Evolutionary conservation across 2,329 filamentous ascomycete genomes (phyloP), one percentile per base, ranked within the genome.

Genomic region (Lecanicillium sp.): DNA sequence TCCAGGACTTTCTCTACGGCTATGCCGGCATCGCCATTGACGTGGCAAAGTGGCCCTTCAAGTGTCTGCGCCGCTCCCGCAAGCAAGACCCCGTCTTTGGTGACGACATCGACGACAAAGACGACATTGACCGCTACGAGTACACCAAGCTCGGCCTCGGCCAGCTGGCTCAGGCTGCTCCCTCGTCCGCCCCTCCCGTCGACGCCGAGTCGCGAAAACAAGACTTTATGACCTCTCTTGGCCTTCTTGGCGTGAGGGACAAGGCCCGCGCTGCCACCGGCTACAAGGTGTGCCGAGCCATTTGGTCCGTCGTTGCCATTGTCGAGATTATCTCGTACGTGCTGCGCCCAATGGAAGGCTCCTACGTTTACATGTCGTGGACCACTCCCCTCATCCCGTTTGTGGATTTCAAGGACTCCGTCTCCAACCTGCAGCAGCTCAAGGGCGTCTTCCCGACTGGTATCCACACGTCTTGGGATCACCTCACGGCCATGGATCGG

Each of bases 361-460:
- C 58, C 3, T 34, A 61, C 20, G 50, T 49, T 1, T 61, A 59
- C 41, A 49, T 61, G 32, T 61, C 58, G 0, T 61, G 58, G 58
- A 61, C 58, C 0, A 48, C 51, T 4, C 50, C 51, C 1, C 48
- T 61, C 3, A 42, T 61, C 7, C 58, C 58, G 0, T 57, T 61
- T 19, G 44, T 61, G 17, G 58, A 61, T 33, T 58, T 61, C 31
- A 49, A 51, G 11, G 55, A 54, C 11, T 54, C 56, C 9, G 55
- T 58, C 4, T 51, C 57, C 7, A 52, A 46, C 9, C 46, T 59
- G 1, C 54, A 51, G 7, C 44, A 48, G 15, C 38, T 59, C 1
- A 37, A 50, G 2, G 48, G 53, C 1, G 40, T 45, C n/a, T 50
- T 48, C 15, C 45, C 49, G 8, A 45, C 55, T 11, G 48, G 54